A percentile compares a stretch with the other conserved stretches of the same genome.
These are phyloP conservation scores for Aureobasidium leucospermi DNA, from an alignment of 2,329 filamentous ascomycete species.

Conservation along the genomic window DNA sequence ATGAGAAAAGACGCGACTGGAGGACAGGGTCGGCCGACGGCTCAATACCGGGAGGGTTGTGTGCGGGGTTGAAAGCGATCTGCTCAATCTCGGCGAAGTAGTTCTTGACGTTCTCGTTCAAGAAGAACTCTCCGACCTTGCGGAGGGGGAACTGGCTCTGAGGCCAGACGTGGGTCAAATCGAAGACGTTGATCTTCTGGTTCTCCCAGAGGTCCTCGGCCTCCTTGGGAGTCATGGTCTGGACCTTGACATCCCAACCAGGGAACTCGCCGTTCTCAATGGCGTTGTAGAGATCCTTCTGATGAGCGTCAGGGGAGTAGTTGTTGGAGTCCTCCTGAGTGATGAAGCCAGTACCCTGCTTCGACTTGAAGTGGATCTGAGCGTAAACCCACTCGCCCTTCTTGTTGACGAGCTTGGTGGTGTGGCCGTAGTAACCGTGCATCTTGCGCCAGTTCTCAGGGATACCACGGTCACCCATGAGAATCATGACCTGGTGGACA, in stretches of 20 bases:
- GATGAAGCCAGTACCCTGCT: conserved; percentile 46
- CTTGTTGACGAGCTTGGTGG: conserved; percentile 48
- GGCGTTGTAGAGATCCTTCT: conserved; percentile 46
- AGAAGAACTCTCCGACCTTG: conserved; percentile 45
- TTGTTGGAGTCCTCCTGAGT: conserved; percentile 45
- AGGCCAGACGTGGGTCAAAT: conserved; percentile 49
- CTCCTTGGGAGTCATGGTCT: conserved; percentile 47
- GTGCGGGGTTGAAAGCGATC: conserved; percentile 60
- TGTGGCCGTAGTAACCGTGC: conserved; percentile 48
- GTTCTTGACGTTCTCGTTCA: conserved; percentile 52
- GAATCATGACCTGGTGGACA: conserved; percentile 46
- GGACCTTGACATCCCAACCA: conserved; percentile 44
- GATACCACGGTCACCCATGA: conserved; percentile 50
- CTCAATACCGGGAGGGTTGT: conserved; percentile 61
- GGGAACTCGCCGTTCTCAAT: conserved; percentile 48
- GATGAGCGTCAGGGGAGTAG: conserved; percentile 46
- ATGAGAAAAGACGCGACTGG: conserved; percentile 63
- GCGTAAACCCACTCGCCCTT: conserved; percentile 46
- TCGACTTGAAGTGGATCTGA: conserved; percentile 46
- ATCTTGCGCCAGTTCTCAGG: conserved; percentile 50
- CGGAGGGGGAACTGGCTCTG: conserved; percentile 46
- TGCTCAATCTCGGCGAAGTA: conserved; percentile 64
- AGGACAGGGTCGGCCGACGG: conserved; percentile 63
- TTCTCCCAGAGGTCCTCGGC: conserved; percentile 47
- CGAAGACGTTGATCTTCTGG: conserved; percentile 48